Conservation (phyloP, 2,329 filamentous ascomycete genomes). For the Blastomyces parvus region DNA sequence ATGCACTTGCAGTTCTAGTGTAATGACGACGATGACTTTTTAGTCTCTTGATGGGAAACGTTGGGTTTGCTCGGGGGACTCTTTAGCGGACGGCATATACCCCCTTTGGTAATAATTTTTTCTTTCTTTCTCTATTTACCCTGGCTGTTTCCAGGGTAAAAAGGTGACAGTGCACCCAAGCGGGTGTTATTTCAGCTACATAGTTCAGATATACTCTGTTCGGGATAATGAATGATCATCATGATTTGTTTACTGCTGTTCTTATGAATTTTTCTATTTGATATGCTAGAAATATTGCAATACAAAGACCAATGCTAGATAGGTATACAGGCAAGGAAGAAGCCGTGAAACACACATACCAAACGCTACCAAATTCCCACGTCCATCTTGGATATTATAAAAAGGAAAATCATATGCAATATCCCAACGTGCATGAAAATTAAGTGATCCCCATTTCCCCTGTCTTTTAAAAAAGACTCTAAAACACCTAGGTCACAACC, state of each 20-base stretch:
- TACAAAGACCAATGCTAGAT: background rate
- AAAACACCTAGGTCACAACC: conserved; percentile 18
- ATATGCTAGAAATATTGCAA: background rate
- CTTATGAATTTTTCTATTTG: background rate
- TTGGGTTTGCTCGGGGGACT: background rate
- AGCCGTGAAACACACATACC: background rate
- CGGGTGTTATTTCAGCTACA: background rate
- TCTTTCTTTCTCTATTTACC: background rate
- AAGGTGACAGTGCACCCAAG: background rate
- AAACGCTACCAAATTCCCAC: background rate
- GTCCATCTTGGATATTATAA: background rate
- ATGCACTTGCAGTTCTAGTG: background rate
- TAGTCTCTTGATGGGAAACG: background rate
- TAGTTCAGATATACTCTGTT: background rate
- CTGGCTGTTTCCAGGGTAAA: background rate
- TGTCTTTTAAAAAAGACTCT: background rate
- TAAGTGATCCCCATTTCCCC: background rate
- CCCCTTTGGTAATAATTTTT: background rate
- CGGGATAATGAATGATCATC: background rate
- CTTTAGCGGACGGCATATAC: background rate
- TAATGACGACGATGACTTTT: background rate
- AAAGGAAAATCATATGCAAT: background rate
- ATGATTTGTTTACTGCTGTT: background rate
- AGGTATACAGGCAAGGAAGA: background rate
- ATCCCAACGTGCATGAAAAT: background rate